These are phyloP conservation scores for Coprinopsis strossmayeri DNA, from an alignment of 768 basidiomycete genomes.

Conservation along the genomic window DNA sequence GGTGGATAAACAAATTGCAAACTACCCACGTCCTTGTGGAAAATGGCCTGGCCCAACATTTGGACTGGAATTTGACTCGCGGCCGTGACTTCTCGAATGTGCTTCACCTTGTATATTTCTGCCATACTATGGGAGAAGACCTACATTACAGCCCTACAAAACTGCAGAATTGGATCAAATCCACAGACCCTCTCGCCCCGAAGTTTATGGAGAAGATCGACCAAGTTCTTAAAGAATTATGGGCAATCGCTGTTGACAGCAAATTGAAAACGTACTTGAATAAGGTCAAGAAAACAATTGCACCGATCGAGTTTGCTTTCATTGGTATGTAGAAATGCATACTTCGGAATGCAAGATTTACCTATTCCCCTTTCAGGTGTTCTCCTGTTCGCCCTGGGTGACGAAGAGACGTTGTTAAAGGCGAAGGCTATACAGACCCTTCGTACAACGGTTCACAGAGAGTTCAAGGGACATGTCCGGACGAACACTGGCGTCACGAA, in stretches of 20 bases:
- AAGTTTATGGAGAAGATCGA: conserved; percentile 50
- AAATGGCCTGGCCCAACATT: conserved; percentile 47
- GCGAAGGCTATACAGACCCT: conserved; percentile 51
- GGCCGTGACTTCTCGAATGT: conserved; percentile 72
- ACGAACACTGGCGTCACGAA: conserved; percentile 50
- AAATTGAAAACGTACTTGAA: conserved; percentile 40
- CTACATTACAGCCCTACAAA: conserved; percentile 40
- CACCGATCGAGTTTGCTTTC: conserved; percentile 75
- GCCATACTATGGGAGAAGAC: conserved; percentile 41
- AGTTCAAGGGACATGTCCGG: conserved; percentile 53
- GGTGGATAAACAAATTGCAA: conserved; percentile 60
- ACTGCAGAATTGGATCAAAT: conserved; percentile 44
- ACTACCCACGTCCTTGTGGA: conserved; percentile 47
- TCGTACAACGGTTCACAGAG: conserved; percentile 46
- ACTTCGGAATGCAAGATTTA: not conserved
- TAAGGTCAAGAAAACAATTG: conserved; percentile 48
- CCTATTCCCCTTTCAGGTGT: conserved; percentile 44
- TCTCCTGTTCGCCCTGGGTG: conserved; percentile 52
- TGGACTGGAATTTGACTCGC: conserved; percentile 61
- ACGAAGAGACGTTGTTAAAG: conserved; percentile 28
- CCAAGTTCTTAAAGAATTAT: conserved; percentile 46
- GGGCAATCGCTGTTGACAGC: conserved; percentile 39
- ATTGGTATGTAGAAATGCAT: conserved; percentile 43
- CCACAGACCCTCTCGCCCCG: conserved; percentile 29
- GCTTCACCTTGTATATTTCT: conserved; percentile 64